Evolutionary conservation across 805 yeast genomes (phyloP).

Genomic region (Saturnispora silvae): DNA sequence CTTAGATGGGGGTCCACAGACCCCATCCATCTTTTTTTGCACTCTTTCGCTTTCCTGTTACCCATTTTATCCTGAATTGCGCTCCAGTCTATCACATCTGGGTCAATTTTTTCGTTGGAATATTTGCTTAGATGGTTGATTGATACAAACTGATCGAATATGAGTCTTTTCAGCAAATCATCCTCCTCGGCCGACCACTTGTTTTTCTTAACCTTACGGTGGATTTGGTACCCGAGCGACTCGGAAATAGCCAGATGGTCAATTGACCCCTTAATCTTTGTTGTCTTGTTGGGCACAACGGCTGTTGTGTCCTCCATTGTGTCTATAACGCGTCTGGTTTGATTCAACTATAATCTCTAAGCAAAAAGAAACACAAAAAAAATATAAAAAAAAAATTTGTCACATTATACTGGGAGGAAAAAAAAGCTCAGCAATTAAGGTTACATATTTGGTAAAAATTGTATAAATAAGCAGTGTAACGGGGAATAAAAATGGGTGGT

Average conservation of each 20-base stretch:
- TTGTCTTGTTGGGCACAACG: constrained; percentile 5
- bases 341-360: neutral
- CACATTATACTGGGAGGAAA: too few relatives aligned
- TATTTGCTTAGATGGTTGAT: constrained; percentile 14
- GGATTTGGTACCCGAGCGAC: constrained; percentile 65
- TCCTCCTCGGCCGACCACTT: constrained; percentile 77
- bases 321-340: too few relatives aligned
- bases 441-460: too few relatives aligned
- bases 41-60: constrained; percentile 64
- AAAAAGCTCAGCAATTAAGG: too few relatives aligned
- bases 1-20: constrained; percentile 74
- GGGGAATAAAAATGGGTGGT: neutral
- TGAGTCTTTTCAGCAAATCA: constrained; percentile 33
- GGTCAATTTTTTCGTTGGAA: constrained; percentile 22
- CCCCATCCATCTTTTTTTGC: constrained; percentile 79
- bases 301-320: neutral
- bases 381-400: too few relatives aligned
- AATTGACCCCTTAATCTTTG: constrained; percentile 20
- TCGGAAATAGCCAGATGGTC: constrained; percentile 55
- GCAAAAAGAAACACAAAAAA: neutral
- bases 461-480: neutral
- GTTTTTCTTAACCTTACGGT: constrained; percentile 48
- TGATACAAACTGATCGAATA: constrained; percentile 26
- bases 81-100: constrained; percentile 53
- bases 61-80: constrained; percentile 33